These are phyloP conservation scores for Jacaranda copaia DNA, from an alignment of 257 asterid species.

Conservation along the genomic window DNA sequence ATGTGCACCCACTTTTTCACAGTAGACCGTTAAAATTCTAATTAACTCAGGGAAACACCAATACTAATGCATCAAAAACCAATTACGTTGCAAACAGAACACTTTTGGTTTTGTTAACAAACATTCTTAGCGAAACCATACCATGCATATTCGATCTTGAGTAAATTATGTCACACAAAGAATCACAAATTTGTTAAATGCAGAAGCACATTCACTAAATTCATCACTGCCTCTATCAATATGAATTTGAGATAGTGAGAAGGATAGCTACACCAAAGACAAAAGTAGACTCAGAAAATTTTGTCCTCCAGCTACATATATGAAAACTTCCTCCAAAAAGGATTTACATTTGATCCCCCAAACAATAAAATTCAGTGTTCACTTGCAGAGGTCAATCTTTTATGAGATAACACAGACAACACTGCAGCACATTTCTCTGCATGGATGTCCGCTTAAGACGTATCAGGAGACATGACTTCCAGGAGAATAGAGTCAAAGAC, in stretches of 20 bases:
- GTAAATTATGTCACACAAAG: slow-evolving; percentile 11
- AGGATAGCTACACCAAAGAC: slow-evolving; percentile 3
- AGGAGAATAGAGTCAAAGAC: slow-evolving; percentile 21
- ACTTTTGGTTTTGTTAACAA: background rate
- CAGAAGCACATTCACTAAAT: slow-evolving; percentile 13
- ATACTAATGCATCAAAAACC: slow-evolving; percentile 19
- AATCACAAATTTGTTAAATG: background rate
- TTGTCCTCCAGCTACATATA: background rate
- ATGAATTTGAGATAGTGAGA: slow-evolving; percentile 9
- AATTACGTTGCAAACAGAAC: slow-evolving; percentile 1
- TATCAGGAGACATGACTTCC: slow-evolving; percentile 22
- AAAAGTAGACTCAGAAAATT: background rate
- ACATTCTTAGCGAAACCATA: slow-evolving; percentile 9
- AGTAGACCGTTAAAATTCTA: background rate
- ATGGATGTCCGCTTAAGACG: background rate
- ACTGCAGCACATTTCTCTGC: slow-evolving; percentile 17
- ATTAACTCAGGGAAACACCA: slow-evolving; percentile 14
- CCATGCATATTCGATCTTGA: slow-evolving; percentile 15
- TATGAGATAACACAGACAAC: background rate
- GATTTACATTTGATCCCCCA: background rate
- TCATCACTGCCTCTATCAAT: slow-evolving; percentile 13
- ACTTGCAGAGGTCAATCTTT: slow-evolving; percentile 11
- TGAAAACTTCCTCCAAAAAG: slow-evolving; percentile 10
- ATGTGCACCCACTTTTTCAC: background rate
- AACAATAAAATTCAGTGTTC: slow-evolving; percentile 5